A percentile compares a stretch with the other conserved stretches of the same genome.
phyloP scores from a whole-genome alignment of 495 filamentous ascomycete genomes.

The Glarea lozoyensis region DNA sequence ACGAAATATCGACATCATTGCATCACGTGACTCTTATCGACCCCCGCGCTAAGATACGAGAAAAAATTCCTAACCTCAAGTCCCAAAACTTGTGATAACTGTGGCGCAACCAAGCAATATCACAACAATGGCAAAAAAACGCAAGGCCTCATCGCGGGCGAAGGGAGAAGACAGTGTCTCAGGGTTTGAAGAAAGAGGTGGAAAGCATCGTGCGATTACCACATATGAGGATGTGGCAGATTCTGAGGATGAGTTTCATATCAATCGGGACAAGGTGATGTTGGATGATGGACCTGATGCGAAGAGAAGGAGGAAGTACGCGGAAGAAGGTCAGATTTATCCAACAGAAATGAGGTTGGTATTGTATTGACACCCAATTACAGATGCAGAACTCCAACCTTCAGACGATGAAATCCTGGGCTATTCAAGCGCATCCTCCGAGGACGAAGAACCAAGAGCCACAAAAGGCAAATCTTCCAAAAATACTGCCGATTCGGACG shows the following conservation, averaged over 20 bases:
- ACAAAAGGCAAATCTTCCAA: slow-evolving; percentile 29
- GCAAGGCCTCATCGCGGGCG: slow-evolving; percentile 52
- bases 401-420: slow-evolving; percentile 87
- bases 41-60: neutral
- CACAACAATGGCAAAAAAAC: slow-evolving; percentile 65
- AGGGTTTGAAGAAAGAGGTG: slow-evolving; percentile 42
- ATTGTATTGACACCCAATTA: neutral
- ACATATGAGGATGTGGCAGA: slow-evolving; percentile 82
- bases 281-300: slow-evolving; percentile 71
- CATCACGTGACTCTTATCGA: neutral
- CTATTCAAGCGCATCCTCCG: slow-evolving; percentile 48
- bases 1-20: too few species aligned
- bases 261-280: slow-evolving; percentile 74
- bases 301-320: slow-evolving; percentile 60
- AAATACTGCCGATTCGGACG: slow-evolving; percentile 23
- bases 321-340: slow-evolving; percentile 47
- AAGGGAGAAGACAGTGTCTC: slow-evolving; percentile 31
- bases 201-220: slow-evolving; percentile 47
- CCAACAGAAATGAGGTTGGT: neutral
- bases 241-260: slow-evolving; percentile 85
- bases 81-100: neutral
- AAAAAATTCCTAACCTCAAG: neutral
- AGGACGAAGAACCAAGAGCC: slow-evolving; percentile 37
- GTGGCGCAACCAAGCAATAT: neutral
- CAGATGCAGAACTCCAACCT: slow-evolving; percentile 44